Conservation (phyloP, 352 stramenopile species). For the Phytopythium oedochilum region DNA sequence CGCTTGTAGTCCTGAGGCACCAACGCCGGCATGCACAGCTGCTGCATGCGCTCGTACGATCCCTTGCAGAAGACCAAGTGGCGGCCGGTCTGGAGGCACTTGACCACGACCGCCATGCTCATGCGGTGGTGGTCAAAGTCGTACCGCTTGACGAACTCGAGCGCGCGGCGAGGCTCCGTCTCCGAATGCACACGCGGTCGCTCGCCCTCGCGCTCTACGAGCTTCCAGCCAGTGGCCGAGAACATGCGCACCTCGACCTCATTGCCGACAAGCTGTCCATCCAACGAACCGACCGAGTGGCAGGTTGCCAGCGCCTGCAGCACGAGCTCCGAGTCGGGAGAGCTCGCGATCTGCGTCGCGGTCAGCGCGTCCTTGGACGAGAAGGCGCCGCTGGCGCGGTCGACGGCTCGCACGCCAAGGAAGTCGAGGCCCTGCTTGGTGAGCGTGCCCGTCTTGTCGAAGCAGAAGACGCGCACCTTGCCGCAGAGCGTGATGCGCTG, state of each 20-base stretch:
- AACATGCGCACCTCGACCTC: slow-evolving; percentile 77
- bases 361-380: no score
- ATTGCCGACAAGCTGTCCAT: slow-evolving; percentile 61
- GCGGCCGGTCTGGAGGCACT: slow-evolving; percentile 21
- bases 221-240: slow-evolving; percentile 31
- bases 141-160: slow-evolving; percentile 74
- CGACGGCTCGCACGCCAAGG: slow-evolving; percentile 23
- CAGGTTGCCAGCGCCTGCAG: slow-evolving; percentile 47
- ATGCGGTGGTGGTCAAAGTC: slow-evolving; percentile 84
- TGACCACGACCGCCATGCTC: slow-evolving; percentile 80
- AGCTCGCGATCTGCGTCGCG: background rate
- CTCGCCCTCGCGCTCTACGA: slow-evolving; percentile 19
- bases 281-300: slow-evolving; percentile 51
- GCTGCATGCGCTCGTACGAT: slow-evolving; percentile 67
- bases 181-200: slow-evolving; percentile 10
- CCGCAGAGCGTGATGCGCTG: slow-evolving; percentile 64
- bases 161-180: slow-evolving; percentile 10
- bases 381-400: no score
- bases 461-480: slow-evolving; percentile 68
- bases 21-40: slow-evolving; percentile 29
- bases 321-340: slow-evolving; percentile 2
- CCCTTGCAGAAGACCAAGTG: slow-evolving; percentile 75
- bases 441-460: slow-evolving; percentile 85
- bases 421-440: slow-evolving; percentile 78
- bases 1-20: slow-evolving; percentile 57